phyloP scores from a whole-genome alignment of 108 stramenopile genomes.

The Skeletonema costatum region DNA sequence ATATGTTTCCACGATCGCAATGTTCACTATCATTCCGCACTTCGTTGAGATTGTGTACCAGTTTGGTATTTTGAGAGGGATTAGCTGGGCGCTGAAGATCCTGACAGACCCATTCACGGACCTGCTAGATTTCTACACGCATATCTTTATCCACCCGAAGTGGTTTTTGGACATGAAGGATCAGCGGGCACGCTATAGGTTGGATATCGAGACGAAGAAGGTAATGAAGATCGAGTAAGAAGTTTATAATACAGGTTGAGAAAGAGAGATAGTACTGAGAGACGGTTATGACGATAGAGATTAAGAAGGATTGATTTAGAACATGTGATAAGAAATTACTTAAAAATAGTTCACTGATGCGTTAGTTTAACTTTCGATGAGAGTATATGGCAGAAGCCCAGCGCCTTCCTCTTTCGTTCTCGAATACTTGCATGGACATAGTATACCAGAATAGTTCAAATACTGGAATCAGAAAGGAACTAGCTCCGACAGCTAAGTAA shows the following conservation, averaged over 20 bases:
- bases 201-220: conserved; percentile 55
- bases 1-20: conserved; percentile 44
- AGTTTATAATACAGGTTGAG: not conserved
- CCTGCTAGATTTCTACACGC: conserved; percentile 55
- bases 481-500: conserved; percentile 37
- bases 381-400: conserved; percentile 9
- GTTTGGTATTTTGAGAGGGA: conserved; percentile 49
- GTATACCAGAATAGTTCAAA: conserved; percentile 48
- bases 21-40: conserved; percentile 58
- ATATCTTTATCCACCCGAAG: conserved; percentile 51
- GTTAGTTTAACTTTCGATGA: not conserved
- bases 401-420: conserved; percentile 36
- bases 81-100: conserved; percentile 59
- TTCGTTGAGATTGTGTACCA: conserved; percentile 57
- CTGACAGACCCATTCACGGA: conserved; percentile 61
- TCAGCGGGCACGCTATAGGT: conserved; percentile 43
- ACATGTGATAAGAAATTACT: too few relatives aligned
- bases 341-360: too few relatives aligned
- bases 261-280: too few relatives aligned
- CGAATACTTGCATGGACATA: conserved; percentile 46
- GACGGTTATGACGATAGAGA: not conserved
- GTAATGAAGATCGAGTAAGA: conserved; percentile 42
- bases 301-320: not conserved
- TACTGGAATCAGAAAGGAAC: conserved; percentile 26
- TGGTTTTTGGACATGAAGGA: conserved; percentile 60